phyloP scores from a whole-genome alignment of 208 protist species.

The Acanthamoeba lenticulata region DNA sequence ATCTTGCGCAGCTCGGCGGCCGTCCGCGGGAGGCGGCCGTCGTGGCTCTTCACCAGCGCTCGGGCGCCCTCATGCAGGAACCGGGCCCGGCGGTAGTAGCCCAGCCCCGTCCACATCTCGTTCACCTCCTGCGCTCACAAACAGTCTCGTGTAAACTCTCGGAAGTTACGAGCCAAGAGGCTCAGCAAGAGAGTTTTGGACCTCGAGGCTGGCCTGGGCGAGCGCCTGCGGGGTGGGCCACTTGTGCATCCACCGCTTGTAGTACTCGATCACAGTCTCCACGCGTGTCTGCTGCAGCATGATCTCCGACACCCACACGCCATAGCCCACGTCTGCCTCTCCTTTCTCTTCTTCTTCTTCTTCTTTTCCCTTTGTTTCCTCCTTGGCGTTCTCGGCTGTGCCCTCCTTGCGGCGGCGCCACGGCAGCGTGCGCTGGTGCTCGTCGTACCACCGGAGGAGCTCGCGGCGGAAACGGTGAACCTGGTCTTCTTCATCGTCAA shows the following conservation, averaged over 20 bases:
- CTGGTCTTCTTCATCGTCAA: background rate
- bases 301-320: constrained; percentile 84
- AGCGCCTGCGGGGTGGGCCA: constrained; percentile 80
- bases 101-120: constrained; percentile 82
- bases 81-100: constrained; percentile 84
- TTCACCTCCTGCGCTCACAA: constrained; percentile 76
- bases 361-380: too few relatives aligned
- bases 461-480: background rate
- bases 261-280: constrained; percentile 80
- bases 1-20: constrained; percentile 68
- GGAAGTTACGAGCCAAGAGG: background rate
- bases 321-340: constrained; percentile 75
- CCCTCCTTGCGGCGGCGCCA: background rate
- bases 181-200: background rate
- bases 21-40: constrained; percentile 63
- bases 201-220: constrained; percentile 68
- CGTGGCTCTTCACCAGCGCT: constrained; percentile 42
- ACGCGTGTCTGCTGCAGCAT: constrained; percentile 86
- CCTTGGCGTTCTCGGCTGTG: background rate
- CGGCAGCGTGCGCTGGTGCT: constrained; percentile 11
- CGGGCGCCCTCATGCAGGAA: constrained; percentile 79
- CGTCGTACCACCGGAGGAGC: constrained; percentile 27
- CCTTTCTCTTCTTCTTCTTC: too few relatives aligned
- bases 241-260: constrained; percentile 79
- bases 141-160: too few relatives aligned